These are phyloP conservation scores for Pneumocystis murina DNA, from an alignment of 1,139 yeast genomes.

Conservation along the genomic window DNA sequence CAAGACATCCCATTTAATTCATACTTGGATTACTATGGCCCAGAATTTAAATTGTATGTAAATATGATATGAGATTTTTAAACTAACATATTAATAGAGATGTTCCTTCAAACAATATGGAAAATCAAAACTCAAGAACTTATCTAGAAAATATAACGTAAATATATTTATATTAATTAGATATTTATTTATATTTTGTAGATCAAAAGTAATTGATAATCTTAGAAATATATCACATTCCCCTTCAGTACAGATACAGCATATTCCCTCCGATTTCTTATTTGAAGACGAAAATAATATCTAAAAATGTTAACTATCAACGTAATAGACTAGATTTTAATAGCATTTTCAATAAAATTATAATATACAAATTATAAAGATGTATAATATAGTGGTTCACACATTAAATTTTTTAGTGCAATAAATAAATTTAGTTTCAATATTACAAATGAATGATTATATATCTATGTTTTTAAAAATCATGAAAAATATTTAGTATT, in stretches of 20 bases:
- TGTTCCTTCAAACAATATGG: conserved; percentile 7
- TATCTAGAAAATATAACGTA: conserved; percentile 8
- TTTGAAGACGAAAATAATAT: not conserved
- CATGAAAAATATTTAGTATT: not conserved
- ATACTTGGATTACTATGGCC: conserved; percentile 53
- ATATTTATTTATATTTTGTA: not conserved
- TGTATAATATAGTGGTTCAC: not conserved
- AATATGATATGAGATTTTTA: not conserved
- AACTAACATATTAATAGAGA: not conserved
- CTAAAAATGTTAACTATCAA: not conserved
- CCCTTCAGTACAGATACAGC: conserved; percentile 9
- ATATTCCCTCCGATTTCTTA: not conserved
- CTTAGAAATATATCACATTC: conserved; percentile 6
- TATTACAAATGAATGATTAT: not conserved
- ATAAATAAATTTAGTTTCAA: not conserved
- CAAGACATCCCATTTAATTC: conserved; percentile 70
- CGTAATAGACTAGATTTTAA: not conserved
- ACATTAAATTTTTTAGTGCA: not conserved
- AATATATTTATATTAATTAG: not conserved
- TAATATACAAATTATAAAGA: not conserved
- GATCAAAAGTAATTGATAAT: conserved; percentile 6
- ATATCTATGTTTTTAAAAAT: not conserved
- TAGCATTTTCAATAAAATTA: not conserved
- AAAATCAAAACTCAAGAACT: conserved; percentile 5
- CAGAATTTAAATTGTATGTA: conserved; percentile 15